Evolutionary conservation across 78 protist species (phyloP).

Genomic region (Dictyostelium citrinum): DNA sequence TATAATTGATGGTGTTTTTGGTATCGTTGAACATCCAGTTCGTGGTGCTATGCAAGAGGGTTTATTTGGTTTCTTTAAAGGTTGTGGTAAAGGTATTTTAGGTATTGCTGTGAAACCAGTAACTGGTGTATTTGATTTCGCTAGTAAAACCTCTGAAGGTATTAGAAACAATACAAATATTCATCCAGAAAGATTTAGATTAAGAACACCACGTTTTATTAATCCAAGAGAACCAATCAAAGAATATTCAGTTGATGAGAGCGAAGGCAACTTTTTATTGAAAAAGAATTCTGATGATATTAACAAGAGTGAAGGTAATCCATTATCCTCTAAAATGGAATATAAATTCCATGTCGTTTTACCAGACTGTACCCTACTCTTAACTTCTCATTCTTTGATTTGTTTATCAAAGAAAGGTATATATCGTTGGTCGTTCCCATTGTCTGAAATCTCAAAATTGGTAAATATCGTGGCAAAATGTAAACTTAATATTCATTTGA

Average conservation of each 20-base stretch:
- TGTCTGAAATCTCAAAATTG: conserved; percentile 46
- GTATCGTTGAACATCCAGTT: conserved; percentile 81
- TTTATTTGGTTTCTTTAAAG: conserved; percentile 75
- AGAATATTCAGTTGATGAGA: conserved; percentile 42
- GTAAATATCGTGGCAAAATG: not conserved
- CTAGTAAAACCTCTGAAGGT: conserved; percentile 79
- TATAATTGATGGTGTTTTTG: conserved; percentile 60
- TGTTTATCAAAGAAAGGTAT: conserved; percentile 50
- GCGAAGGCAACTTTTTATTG: conserved; percentile 59
- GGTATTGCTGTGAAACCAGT: conserved; percentile 86
- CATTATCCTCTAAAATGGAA: not conserved
- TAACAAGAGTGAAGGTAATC: not conserved
- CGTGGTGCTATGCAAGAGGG: conserved; percentile 85
- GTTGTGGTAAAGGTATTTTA: conserved; percentile 87
- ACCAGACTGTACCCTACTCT: conserved; percentile 31
- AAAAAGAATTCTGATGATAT: not conserved
- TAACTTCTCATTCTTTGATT: conserved; percentile 36
- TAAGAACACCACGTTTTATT: conserved; percentile 43
- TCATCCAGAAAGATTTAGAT: conserved; percentile 41
- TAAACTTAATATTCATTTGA: conserved; percentile 40
- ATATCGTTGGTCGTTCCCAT: conserved; percentile 73
- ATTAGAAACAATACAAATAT: conserved; percentile 82
- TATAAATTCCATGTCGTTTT: conserved; percentile 60
- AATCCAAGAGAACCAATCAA: conserved; percentile 66
- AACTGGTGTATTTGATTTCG: conserved; percentile 86